A percentile compares a stretch with the other conserved stretches of the same genome.
These are phyloP conservation scores for Chlorella variabilis DNA, from an alignment of 163 green algal genomes.

Conservation along the genomic window DNA sequence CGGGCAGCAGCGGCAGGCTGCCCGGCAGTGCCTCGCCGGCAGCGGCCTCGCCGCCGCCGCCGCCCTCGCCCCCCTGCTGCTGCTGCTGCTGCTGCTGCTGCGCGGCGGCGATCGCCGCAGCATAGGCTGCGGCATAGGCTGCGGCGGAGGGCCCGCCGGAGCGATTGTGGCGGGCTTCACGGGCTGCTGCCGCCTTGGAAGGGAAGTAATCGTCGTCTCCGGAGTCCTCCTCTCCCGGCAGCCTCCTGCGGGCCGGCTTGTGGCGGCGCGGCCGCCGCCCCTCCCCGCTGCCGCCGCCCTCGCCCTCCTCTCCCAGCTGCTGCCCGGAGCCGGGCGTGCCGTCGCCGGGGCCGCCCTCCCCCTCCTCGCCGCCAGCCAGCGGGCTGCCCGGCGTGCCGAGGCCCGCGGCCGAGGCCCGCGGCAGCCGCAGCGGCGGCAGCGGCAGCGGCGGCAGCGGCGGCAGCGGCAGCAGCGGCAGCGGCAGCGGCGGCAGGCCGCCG, in stretches of 20 bases:
- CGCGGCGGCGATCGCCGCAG: not conserved
- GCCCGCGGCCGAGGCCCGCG: not conserved
- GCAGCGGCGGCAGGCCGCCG: not conserved
- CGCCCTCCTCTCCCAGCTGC: not conserved
- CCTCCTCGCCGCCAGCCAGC: not conserved
- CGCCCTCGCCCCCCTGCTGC: not conserved
- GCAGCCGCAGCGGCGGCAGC: slow-evolving; percentile 5
- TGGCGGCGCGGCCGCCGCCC: slow-evolving; percentile 5
- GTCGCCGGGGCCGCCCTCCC: not conserved
- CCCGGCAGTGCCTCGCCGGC: not conserved
- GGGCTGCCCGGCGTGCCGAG: no score
- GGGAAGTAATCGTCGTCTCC: slow-evolving; percentile 19
- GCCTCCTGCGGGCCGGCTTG: slow-evolving; percentile 2
- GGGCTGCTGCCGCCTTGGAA: not conserved
- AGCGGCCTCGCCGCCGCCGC: not conserved
- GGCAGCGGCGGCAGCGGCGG: not conserved
- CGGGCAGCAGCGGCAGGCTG: not conserved
- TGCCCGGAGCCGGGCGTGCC: not conserved
- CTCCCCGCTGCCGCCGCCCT: not conserved
- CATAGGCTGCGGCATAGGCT: not conserved
- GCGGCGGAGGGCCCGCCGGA: not conserved
- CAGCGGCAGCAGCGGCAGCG: not conserved
- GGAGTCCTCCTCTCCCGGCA: slow-evolving; percentile 2
- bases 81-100: not conserved
- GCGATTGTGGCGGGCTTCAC: not conserved